Evolutionary conservation across 2,329 filamentous ascomycete genomes (phyloP), one percentile per base, ranked within the genome.

Genomic region (Pyricularia sp.): DNA sequence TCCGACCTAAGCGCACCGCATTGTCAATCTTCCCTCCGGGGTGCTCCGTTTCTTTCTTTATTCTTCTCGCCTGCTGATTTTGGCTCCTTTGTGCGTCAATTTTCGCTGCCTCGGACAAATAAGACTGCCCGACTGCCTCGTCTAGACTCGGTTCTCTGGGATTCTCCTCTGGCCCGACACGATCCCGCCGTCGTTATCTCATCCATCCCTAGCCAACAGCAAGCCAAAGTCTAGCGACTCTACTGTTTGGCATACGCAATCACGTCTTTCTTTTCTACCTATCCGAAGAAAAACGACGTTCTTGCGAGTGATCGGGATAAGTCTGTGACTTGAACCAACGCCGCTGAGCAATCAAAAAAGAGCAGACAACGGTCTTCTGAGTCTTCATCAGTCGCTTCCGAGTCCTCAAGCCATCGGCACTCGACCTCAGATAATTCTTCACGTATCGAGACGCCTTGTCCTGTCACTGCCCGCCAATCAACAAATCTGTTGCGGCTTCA

Each of bases 21-120:
- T 67, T 58, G 69, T 42, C 68, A 69, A 69, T 70, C 66, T 31
- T 50, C 68, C 68, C 66, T 65, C 68, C 61, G 66, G 65, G 68
- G 66, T 71, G 66, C 66, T 67, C 58, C 64, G 30, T 66, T 64
- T 67, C 50, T 59, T 69, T 65, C 63, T 50, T 67, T 31, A 68
- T 67, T 68, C 65, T 68, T 58, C 68, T 65, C 31, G 14, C 69
- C 59, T 64, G 65, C 63, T 17, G 67, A 66, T 70, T 70, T 69
- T 65, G 65, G 67, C 65, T 26, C 61, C 63, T 20, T 26, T 64
- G 58, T 66, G 31, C 26, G 59, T 31, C 58, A 67, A 33, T 58
- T 67, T 42, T 66, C 14, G 25, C 55, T 55, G 30, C 25, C 68
- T 65, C 42, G 64, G 23, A 36, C 64, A 25, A 33, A 65, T n/a